Base-by-base conservation (phyloP, 805 yeast species). In the Spencermartinsiella europaea region DNA sequence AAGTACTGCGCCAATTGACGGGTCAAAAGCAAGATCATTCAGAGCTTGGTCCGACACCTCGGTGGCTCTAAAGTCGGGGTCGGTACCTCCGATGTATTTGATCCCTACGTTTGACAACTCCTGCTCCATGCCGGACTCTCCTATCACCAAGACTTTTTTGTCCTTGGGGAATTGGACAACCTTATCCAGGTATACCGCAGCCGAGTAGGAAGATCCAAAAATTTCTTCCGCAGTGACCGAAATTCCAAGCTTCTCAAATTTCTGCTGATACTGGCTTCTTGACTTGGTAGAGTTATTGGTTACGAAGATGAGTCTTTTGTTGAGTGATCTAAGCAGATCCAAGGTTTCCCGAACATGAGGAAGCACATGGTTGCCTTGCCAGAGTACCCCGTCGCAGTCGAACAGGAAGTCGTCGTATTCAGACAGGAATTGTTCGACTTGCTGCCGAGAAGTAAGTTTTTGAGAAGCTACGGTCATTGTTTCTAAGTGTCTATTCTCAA, bases 381-480 rank as follows among this genome's bases (percentile, higher is more conserved):
- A 93, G 49, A 93, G 72, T 3, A 93, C 99, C 27, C 99, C 99
- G 63, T 93, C 99, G 69, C 99, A 93, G 61, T 93, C 99, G 63
- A 93, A 93, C 55, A 93, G 70, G 58, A 90, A 91, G 49, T 86
- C 88, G 61, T 89, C 96, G 63, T 83, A 85, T 44, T 72, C 61
- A 53, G 74, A 76, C 7, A 93, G 66, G 40, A 93, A 68, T 5
- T 67, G 59, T 44, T 75, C 56, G 28, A 58, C 67, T 36, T 49
- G 56, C 35, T 50, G 53, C 20, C 51, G 53, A 14, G 56, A 46
- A 28, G 57, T 51, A 41, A 65, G 48, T 46, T 54, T 58, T n/a
- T 40, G 39, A 25, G 46, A 31, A 3, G 31, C 19, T n/a, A 8
- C 20, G 31, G 28, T 31, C 44, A 28, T 28, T 14, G 7, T 22